phyloP scores from a whole-genome alignment of 345 rosid species.

The Limnanthes douglasii region DNA sequence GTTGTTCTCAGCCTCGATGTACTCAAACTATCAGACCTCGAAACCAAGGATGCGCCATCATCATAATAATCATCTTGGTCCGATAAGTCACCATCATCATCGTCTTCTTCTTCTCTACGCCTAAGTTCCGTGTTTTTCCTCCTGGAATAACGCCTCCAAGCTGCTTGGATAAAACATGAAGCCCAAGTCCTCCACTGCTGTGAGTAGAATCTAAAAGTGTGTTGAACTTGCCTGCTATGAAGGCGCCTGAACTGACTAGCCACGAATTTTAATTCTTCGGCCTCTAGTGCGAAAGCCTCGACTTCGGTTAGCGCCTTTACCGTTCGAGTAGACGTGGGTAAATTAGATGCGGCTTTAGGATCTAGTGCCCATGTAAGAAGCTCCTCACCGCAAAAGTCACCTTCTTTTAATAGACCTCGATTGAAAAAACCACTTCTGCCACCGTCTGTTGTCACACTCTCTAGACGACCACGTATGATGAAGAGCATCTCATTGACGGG shows the following conservation, averaged over 20 bases:
- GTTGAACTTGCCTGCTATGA: conserved; percentile 79
- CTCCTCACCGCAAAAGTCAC: conserved; percentile 85
- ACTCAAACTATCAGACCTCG: conserved; percentile 2
- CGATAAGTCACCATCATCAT: conserved; percentile 23
- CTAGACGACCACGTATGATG: conserved; percentile 66
- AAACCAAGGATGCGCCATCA: conserved; percentile 15
- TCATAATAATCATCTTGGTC: conserved; percentile 12
- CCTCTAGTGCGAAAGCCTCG: conserved; percentile 76
- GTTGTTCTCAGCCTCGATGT: conserved; percentile 46
- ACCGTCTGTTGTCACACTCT: conserved; percentile 85
- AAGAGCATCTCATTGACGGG: conserved; percentile 86
- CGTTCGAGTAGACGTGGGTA: conserved; percentile 73
- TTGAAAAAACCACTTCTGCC: conserved; percentile 85
- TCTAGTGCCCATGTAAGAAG: conserved; percentile 86
- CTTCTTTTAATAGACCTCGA: conserved; percentile 53
- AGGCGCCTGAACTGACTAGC: conserved; percentile 78
- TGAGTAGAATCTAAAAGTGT: conserved; percentile 78
- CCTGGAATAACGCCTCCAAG: conserved; percentile 52
- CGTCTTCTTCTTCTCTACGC: conserved; percentile 40
- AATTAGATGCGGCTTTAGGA: conserved; percentile 58
- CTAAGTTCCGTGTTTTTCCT: conserved; percentile 48
- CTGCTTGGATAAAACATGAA: conserved; percentile 59
- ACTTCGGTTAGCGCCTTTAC: conserved; percentile 63
- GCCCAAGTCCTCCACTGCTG: conserved; percentile 99
- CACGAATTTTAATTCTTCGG: conserved; percentile 78